A percentile compares a stretch with the other conserved stretches of the same genome.
Evolutionary conservation across 441 rosid species (phyloP).

Genomic region (Jatropha podagrica): DNA sequence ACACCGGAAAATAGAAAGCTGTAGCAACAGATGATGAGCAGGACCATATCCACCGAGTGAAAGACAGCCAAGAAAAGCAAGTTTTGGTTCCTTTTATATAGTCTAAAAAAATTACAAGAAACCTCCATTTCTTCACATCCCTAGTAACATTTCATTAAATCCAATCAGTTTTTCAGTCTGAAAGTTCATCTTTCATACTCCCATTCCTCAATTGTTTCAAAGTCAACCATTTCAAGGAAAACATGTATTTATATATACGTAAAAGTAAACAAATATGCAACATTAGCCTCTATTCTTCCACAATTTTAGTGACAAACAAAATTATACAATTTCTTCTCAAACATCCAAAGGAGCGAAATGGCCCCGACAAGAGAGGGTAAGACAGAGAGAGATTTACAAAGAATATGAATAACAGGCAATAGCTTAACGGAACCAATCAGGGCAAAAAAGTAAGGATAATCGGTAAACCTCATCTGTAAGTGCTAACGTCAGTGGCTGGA

Average conservation of each 20-base stretch:
- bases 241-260: conserved; percentile 9
- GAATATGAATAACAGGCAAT: conserved; percentile 25
- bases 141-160: no score
- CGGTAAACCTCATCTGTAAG: conserved; percentile 3
- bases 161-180: no score
- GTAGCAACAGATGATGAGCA: no score
- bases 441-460: conserved; percentile 13
- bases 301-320: conserved; percentile 5
- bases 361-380: conserved; percentile 6
- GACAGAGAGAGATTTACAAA: conserved; percentile 27
- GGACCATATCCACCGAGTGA: no score
- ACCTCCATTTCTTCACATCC: no score
- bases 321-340: conserved; percentile 11
- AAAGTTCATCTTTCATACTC: no score
- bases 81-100: no score
- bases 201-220: no score
- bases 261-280: background rate
- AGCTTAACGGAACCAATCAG: conserved; percentile 9
- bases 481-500: no score
- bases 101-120: no score
- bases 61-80: no score
- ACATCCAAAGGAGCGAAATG: conserved; percentile 15
- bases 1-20: no score
- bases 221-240: background rate
- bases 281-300: conserved; percentile 17